phyloP scores from a whole-genome alignment of 1,139 yeast genomes.

The Lodderomyces metapsilosis region DNA sequence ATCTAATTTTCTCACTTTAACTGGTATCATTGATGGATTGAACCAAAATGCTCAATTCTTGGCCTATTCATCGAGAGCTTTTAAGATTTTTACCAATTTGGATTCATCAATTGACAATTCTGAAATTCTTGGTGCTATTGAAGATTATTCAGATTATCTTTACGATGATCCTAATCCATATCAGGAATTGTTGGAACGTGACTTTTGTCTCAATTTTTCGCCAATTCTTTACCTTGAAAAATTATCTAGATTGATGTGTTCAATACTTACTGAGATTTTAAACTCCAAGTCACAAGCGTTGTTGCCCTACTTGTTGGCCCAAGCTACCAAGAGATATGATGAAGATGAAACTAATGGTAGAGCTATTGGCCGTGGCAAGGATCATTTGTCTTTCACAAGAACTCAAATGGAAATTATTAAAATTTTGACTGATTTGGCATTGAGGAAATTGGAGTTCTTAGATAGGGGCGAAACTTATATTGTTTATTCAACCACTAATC shows the following conservation, averaged over 20 bases:
- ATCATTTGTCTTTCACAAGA: constrained; percentile 21
- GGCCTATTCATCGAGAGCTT: constrained; percentile 24
- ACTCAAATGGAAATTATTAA: constrained; percentile 29
- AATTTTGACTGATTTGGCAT: constrained; percentile 33
- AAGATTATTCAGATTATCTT: constrained; percentile 29
- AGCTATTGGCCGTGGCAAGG: constrained; percentile 11
- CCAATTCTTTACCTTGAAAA: constrained; percentile 49
- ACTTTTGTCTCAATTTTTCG: constrained; percentile 30
- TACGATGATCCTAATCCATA: constrained; percentile 24
- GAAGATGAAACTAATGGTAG: constrained; percentile 11
- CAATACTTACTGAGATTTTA: constrained; percentile 31
- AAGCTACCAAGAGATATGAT: constrained; percentile 24
- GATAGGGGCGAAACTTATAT: constrained; percentile 47
- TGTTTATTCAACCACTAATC: constrained; percentile 39
- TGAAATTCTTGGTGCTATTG: constrained; percentile 41
- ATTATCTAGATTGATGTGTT: constrained; percentile 38
- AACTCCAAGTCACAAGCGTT: constrained; percentile 24
- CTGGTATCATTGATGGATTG: constrained; percentile 49
- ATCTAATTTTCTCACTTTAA: constrained; percentile 41
- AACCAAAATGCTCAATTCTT: constrained; percentile 34
- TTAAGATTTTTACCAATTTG: constrained; percentile 33
- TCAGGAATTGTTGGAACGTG: constrained; percentile 27
- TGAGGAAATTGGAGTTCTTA: constrained; percentile 40
- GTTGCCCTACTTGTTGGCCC: constrained; percentile 29
- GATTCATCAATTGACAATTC: constrained; percentile 41